A percentile compares a stretch with the other conserved stretches of the same genome.
phyloP scores from a whole-genome alignment of 225 moss, liverwort and hornwort species.

The Asterella californica region DNA sequence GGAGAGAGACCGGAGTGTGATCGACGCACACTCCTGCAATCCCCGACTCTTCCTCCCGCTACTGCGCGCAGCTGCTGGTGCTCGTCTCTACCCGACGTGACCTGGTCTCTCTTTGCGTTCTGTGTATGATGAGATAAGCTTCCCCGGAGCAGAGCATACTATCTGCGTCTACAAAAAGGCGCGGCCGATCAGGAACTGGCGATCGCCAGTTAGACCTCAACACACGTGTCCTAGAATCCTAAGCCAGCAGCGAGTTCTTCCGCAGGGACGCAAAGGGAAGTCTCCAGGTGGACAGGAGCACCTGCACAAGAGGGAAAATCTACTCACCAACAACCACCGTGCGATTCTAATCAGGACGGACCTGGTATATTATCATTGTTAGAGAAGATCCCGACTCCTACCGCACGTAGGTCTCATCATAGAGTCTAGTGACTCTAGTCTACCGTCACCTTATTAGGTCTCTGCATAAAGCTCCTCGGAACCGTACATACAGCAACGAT shows the following conservation, averaged over 20 bases:
- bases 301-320: background rate
- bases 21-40: background rate
- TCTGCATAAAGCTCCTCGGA: too few species aligned
- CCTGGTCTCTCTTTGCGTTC: background rate
- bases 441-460: too few species aligned
- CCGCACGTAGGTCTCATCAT: background rate
- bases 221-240: conserved; percentile 2
- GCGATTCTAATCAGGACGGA: background rate
- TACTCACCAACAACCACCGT: background rate
- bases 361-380: background rate
- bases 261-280: too few species aligned
- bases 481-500: background rate
- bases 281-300: background rate
- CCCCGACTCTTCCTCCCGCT: background rate
- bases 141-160: background rate
- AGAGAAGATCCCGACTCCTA: background rate
- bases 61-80: background rate
- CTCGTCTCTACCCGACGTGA: background rate
- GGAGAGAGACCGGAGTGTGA: background rate
- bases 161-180: background rate
- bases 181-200: conserved; percentile 4
- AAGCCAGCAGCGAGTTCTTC: background rate
- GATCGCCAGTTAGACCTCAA: background rate
- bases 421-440: background rate
- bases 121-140: background rate